These are phyloP conservation scores for Ophiognomonia clavigignenti-juglandacearum DNA, from an alignment of 2,329 filamentous ascomycete species.

Conservation along the genomic window DNA sequence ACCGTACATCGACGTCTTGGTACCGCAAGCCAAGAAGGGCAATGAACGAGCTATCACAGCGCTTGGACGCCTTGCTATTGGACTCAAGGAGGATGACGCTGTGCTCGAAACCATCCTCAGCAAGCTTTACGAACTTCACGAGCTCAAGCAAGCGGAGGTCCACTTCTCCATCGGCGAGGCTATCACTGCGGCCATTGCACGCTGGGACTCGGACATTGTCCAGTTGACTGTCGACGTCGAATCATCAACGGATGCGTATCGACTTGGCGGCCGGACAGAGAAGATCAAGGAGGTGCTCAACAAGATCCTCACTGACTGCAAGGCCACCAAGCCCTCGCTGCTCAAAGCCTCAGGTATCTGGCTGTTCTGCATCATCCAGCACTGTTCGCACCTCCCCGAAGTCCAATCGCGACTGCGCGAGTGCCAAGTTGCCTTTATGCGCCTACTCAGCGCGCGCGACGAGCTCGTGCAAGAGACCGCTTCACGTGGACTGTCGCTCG, in stretches of 20 bases:
- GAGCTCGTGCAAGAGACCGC: constrained; percentile 95
- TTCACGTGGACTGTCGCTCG: constrained; percentile 81
- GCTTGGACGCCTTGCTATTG: constrained; percentile 70
- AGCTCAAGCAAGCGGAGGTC: constrained; percentile 78
- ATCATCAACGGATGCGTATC: constrained; percentile 30
- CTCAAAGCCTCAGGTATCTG: constrained; percentile 93
- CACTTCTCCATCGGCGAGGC: constrained; percentile 92
- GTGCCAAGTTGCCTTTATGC: constrained; percentile 83
- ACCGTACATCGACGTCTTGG: constrained; percentile 58
- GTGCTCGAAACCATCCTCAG: constrained; percentile 51
- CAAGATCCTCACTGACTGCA: constrained; percentile 72
- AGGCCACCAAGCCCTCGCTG: constrained; percentile 80
- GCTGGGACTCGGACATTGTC: constrained; percentile 81
- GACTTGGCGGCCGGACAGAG: constrained; percentile 32
- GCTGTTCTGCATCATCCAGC: constrained; percentile 87
- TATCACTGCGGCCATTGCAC: constrained; percentile 68
- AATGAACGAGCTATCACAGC: constrained; percentile 78
- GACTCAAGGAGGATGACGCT: constrained; percentile 36
- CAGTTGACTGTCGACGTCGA: constrained; percentile 73
- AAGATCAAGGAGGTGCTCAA: constrained; percentile 54
- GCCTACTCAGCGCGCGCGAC: constrained; percentile 80
- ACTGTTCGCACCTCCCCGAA: constrained; percentile 73
- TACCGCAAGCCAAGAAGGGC: constrained; percentile 68
- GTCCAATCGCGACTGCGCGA: constrained; percentile 71
- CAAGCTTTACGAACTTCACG: constrained; percentile 71